Evolutionary conservation across 257 asterid species (phyloP).

Genomic region (Leptodermis oblonga): DNA sequence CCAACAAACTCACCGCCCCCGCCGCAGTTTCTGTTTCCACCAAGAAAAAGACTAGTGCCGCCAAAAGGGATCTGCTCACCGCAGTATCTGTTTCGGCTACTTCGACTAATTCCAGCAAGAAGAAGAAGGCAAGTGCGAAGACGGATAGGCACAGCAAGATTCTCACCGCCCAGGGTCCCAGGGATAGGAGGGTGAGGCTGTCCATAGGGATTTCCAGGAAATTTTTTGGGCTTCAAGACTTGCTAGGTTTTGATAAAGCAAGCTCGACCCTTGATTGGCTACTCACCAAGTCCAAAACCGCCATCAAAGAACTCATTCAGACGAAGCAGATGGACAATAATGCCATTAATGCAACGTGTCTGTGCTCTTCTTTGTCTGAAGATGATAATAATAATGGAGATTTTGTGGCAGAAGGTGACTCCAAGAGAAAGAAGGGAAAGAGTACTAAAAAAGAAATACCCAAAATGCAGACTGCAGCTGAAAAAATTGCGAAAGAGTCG

Average conservation of each 20-base stretch:
- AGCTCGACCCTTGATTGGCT: slow-evolving; percentile 95
- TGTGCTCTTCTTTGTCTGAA: slow-evolving; percentile 8
- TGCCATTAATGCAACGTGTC: slow-evolving; percentile 10
- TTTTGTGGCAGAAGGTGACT: not conserved
- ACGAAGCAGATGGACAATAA: slow-evolving; percentile 3
- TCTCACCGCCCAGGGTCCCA: slow-evolving; percentile 69
- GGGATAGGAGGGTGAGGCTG: slow-evolving; percentile 79
- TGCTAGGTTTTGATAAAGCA: slow-evolving; percentile 71
- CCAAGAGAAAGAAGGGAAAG: slow-evolving; percentile 20
- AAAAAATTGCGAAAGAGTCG: slow-evolving; percentile 41
- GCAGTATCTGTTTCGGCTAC: no score
- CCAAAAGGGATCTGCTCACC: not conserved
- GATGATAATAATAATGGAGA: not conserved
- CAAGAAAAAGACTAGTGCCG: slow-evolving; percentile 3
- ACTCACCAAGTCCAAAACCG: slow-evolving; percentile 56
- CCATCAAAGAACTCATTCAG: slow-evolving; percentile 54
- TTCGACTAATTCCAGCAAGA: no score
- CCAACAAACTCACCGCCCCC: slow-evolving; percentile 7
- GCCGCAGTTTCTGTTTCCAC: slow-evolving; percentile 1
- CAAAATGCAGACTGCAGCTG: slow-evolving; percentile 10
- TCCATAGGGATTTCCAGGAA: slow-evolving; percentile 76
- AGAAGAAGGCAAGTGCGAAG: slow-evolving; percentile 16
- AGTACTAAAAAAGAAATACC: slow-evolving; percentile 5
- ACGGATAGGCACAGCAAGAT: slow-evolving; percentile 81
- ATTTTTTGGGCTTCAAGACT: slow-evolving; percentile 89